Conservation (phyloP, 805 yeast species). For the Zygotorulaspora sp. region DNA sequence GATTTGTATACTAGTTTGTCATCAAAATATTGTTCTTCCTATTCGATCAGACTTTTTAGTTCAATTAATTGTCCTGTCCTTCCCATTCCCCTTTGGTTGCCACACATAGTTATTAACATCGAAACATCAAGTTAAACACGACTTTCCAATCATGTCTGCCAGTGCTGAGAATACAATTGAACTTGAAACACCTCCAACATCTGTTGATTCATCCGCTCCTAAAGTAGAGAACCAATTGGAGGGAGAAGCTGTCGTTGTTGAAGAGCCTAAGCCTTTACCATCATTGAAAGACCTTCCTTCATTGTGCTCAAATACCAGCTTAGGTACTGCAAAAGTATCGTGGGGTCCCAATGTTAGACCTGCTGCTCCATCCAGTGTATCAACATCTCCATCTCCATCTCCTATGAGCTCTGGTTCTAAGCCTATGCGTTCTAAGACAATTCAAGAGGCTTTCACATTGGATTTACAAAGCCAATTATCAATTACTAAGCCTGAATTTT, state of each 20-base stretch:
- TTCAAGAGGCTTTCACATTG: slow-evolving; percentile 78
- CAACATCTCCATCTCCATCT: slow-evolving; percentile 20
- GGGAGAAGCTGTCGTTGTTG: slow-evolving; percentile 2
- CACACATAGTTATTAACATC: slow-evolving; percentile 5
- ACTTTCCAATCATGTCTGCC: slow-evolving; percentile 9
- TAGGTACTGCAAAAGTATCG: slow-evolving; percentile 28
- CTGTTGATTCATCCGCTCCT: slow-evolving; percentile 13
- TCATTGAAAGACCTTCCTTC: slow-evolving; percentile 55
- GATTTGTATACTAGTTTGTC: too few species aligned
- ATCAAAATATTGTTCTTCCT: slow-evolving; percentile 5
- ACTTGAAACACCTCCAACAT: slow-evolving; percentile 20
- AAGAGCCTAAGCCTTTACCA: slow-evolving; percentile 24
- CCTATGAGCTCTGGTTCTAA: slow-evolving; percentile 35
- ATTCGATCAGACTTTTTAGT: too few species aligned
- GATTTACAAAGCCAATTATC: slow-evolving; percentile 63
- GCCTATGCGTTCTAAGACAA: slow-evolving; percentile 51
- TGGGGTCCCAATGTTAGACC: slow-evolving; percentile 51
- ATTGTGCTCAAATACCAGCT: slow-evolving; percentile 47
- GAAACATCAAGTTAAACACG: background rate
- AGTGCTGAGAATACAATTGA: slow-evolving; percentile 12
- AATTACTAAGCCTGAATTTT: slow-evolving; percentile 59
- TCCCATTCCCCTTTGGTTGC: slow-evolving; percentile 12
- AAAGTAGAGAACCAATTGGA: background rate
- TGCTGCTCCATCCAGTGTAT: slow-evolving; percentile 24
- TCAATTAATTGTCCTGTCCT: slow-evolving; percentile 6